phyloP scores from a whole-genome alignment of 331 rosid genomes.

The Prunus yedoensis region DNA sequence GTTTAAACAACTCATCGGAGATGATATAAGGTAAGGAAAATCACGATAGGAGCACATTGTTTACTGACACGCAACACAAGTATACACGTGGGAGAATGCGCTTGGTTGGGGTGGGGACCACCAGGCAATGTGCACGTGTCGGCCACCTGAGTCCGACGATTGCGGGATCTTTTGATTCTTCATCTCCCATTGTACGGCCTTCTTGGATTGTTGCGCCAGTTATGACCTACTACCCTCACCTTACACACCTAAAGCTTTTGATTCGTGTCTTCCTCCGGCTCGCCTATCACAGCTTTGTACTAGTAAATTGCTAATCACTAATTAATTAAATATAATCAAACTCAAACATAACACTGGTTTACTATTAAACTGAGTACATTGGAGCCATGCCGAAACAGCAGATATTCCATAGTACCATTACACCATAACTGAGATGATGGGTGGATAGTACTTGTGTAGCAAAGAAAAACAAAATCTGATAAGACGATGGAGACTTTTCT shows the following conservation, averaged over 20 bases:
- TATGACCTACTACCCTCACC: neutral
- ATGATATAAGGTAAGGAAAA: constrained; percentile 5
- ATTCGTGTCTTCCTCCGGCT: neutral
- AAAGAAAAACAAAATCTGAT: too few relatives aligned
- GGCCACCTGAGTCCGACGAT: constrained; percentile 36
- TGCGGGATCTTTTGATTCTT: constrained; percentile 39
- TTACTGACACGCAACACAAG: constrained; percentile 44
- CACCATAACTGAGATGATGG: too few relatives aligned
- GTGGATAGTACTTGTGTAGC: too few relatives aligned
- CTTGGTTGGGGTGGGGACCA: constrained; percentile 12
- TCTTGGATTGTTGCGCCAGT: constrained; percentile 21
- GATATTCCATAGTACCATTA: too few relatives aligned
- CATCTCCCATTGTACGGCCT: constrained; percentile 33
- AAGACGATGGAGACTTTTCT: neutral
- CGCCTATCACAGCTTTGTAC: neutral
- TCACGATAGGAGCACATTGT: neutral
- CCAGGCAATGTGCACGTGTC: constrained; percentile 45
- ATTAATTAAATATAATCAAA: too few relatives aligned
- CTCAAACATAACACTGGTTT: too few relatives aligned
- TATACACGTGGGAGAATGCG: constrained; percentile 51
- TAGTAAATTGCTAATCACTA: neutral
- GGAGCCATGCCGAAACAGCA: neutral
- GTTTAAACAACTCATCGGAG: too few relatives aligned
- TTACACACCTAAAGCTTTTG: neutral
- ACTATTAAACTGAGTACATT: too few relatives aligned